Evolutionary conservation across 805 yeast genomes (phyloP).

Genomic region (Pichia insulana): DNA sequence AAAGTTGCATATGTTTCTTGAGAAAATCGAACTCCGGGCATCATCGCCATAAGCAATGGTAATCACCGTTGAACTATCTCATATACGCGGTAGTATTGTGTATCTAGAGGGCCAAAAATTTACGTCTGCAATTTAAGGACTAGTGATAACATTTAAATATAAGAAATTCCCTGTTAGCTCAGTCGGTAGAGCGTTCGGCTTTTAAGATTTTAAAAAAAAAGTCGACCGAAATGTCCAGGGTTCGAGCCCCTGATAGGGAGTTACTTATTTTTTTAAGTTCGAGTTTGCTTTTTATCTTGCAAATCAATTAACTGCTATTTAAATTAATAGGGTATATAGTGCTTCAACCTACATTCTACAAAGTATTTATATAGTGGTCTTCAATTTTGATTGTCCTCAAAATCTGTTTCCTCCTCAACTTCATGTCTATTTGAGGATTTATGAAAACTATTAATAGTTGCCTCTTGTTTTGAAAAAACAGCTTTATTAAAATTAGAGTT

Average conservation of each 20-base stretch:
- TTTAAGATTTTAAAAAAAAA: slow-evolving; percentile 32
- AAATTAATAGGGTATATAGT: background rate
- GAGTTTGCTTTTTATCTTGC: background rate
- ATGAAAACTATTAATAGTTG: too few relatives aligned
- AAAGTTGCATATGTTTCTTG: too few relatives aligned
- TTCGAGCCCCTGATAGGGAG: slow-evolving; percentile 56
- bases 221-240: slow-evolving; percentile 53
- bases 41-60: too few relatives aligned
- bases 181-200: slow-evolving; percentile 68
- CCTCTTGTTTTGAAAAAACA: background rate
- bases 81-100: too few relatives aligned
- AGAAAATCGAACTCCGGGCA: too few relatives aligned
- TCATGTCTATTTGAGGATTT: too few relatives aligned
- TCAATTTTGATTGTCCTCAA: too few relatives aligned
- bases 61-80: too few relatives aligned
- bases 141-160: background rate
- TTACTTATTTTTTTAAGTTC: background rate
- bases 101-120: too few relatives aligned
- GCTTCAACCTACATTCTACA: too few relatives aligned
- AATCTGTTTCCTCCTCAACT: too few relatives aligned
- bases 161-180: slow-evolving; percentile 37
- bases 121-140: background rate
- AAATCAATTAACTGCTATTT: background rate
- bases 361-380: too few relatives aligned
- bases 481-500: background rate